Conservation (phyloP, 1,284 basidiomycete genomes). For the Naganishia cerealis region DNA sequence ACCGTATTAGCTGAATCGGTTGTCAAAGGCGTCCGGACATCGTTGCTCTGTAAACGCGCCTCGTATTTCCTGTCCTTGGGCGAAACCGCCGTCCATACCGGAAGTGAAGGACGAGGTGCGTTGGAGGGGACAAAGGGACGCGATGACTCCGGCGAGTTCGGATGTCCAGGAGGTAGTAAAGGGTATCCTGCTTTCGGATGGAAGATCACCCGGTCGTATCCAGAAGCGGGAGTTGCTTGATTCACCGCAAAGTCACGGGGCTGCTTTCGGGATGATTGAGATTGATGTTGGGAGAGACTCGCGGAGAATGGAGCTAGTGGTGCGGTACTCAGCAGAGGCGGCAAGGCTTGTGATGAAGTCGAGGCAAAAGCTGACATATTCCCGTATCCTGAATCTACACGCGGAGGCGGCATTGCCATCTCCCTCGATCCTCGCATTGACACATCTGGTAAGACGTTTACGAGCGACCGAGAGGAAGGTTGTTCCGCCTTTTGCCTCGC, state of each 20-base stretch:
- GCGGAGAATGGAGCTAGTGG: not conserved
- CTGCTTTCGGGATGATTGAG: not conserved
- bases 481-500: not conserved
- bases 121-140: not conserved
- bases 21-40: not conserved
- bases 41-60: conserved; percentile 6
- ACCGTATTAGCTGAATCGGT: not conserved
- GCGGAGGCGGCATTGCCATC: not conserved
- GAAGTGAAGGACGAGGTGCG: conserved; percentile 1
- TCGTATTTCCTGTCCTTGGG: conserved; percentile 10
- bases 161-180: conserved; percentile 7
- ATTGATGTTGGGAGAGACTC: not conserved
- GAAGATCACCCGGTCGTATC: conserved; percentile 9
- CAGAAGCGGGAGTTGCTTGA: not conserved
- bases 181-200: conserved; percentile 16
- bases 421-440: not conserved
- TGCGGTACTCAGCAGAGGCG: not conserved
- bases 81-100: not conserved
- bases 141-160: not conserved
- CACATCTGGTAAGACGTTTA: not conserved
- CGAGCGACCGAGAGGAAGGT: not conserved
- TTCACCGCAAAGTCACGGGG: not conserved
- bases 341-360: not conserved
- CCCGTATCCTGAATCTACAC: not conserved
- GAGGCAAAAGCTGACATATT: not conserved